These are phyloP conservation scores for Eutrema japonicum DNA, from an alignment of 345 rosid genomes.

Conservation along the genomic window DNA sequence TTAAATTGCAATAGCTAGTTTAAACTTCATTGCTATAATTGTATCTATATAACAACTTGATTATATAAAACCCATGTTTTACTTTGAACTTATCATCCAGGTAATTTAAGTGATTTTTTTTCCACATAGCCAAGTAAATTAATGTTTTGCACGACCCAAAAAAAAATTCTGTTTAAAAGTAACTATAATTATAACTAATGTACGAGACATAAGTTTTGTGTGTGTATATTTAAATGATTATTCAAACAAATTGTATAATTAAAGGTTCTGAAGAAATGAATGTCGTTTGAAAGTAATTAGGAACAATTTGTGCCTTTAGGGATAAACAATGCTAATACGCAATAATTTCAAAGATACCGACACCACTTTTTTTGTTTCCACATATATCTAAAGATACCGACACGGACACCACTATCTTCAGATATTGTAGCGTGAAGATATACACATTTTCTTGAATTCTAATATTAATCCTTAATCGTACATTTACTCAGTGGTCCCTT, in stretches of 20 bases:
- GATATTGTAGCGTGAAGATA: constrained; percentile 32
- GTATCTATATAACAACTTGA: neutral
- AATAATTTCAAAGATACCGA: constrained; percentile 26
- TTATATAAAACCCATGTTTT: neutral
- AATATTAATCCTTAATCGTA: constrained; percentile 4
- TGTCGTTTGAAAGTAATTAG: constrained; percentile 21
- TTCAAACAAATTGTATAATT: neutral
- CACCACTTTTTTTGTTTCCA: constrained; percentile 23
- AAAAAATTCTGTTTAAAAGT: neutral
- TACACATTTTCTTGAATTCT: constrained; percentile 19
- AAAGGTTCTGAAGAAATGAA: constrained; percentile 16
- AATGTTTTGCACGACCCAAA: neutral
- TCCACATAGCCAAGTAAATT: neutral
- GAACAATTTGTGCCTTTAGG: constrained; percentile 31
- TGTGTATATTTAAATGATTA: neutral
- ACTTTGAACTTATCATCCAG: neutral
- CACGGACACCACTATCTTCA: constrained; percentile 27
- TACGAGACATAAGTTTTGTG: neutral
- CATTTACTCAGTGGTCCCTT: neutral
- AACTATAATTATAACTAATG: neutral
- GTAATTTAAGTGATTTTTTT: neutral
- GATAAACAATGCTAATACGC: constrained; percentile 35
- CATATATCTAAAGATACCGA: constrained; percentile 25
- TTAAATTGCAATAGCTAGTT: neutral
- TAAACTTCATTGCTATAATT: neutral